Evolutionary conservation across 1,284 basidiomycete genomes (phyloP).

Genomic region (Tilletia walkeri): DNA sequence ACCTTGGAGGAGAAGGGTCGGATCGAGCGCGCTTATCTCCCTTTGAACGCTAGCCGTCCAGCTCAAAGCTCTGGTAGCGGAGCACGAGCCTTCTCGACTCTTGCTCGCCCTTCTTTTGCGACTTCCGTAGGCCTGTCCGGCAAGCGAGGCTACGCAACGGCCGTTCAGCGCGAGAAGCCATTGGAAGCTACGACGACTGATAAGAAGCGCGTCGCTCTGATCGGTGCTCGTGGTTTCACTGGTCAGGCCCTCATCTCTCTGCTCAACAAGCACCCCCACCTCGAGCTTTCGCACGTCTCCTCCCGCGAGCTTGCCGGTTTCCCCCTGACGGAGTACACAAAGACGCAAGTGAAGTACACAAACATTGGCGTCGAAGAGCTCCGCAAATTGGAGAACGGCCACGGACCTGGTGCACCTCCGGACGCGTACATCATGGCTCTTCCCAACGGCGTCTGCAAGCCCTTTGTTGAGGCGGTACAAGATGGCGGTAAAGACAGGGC

Average conservation of each 20-base stretch:
- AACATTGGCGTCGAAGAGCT: constrained; percentile 53
- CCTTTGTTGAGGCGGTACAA: constrained; percentile 94
- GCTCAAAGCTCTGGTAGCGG: constrained; percentile 49
- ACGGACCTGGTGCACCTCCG: constrained; percentile 48
- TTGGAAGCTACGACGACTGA: constrained; percentile 63
- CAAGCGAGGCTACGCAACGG: constrained; percentile 58
- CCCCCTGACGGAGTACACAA: constrained; percentile 78
- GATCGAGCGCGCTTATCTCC: constrained; percentile 82
- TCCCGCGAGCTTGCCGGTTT: constrained; percentile 89
- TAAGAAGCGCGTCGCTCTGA: constrained; percentile 84
- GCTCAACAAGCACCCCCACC: constrained; percentile 78
- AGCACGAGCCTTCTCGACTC: constrained; percentile 55
- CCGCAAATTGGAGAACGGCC: constrained; percentile 49
- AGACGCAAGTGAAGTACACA: constrained; percentile 64
- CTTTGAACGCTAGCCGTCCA: constrained; percentile 77
- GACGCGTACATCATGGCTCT: constrained; percentile 75
- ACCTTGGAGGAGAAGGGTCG: constrained; percentile 86
- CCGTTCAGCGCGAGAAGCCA: constrained; percentile 56
- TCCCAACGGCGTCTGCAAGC: constrained; percentile 94
- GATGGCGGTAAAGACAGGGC: constrained; percentile 61
- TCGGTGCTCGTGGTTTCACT: constrained; percentile 93
- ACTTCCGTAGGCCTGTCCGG: constrained; percentile 15
- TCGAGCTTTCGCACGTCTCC: constrained; percentile 89
- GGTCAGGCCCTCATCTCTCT: constrained; percentile 86
- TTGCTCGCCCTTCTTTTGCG: constrained; percentile 60